phyloP scores from a whole-genome alignment of 202 grass and related monocot species.

The Setaria viridis region DNA sequence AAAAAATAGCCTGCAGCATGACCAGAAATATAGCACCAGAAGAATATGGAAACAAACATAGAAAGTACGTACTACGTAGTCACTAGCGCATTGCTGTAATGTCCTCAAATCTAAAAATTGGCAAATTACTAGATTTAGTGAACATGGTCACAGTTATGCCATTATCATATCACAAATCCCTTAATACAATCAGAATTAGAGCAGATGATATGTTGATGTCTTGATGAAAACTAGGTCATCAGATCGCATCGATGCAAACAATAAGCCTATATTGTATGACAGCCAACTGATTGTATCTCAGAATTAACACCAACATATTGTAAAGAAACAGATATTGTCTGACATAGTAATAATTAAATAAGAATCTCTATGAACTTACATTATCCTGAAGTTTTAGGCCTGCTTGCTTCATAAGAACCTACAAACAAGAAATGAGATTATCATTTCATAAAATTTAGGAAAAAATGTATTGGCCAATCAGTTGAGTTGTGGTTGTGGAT shows the following conservation, averaged over 20 bases:
- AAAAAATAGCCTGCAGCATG: constrained; percentile 71
- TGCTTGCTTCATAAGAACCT: constrained; percentile 94
- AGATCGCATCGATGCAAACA: constrained; percentile 19
- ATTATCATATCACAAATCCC: constrained; percentile 18
- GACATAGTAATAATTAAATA: constrained; percentile 30
- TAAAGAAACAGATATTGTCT: constrained; percentile 30
- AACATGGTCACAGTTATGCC: background rate
- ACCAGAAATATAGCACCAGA: constrained; percentile 44
- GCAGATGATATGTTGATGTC: too few relatives aligned
- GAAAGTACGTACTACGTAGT: background rate
- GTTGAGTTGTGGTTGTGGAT: background rate
- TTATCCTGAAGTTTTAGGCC: constrained; percentile 84
- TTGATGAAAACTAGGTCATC: constrained; percentile 4
- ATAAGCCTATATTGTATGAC: constrained; percentile 12
- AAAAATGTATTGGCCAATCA: background rate
- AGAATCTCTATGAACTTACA: constrained; percentile 61
- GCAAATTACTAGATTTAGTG: constrained; percentile 11
- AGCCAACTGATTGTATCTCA: constrained; percentile 12
- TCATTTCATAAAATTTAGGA: background rate
- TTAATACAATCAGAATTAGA: background rate
- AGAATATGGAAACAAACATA: constrained; percentile 30
- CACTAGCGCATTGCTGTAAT: constrained; percentile 17
- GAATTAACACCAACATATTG: constrained; percentile 22
- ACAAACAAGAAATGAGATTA: constrained; percentile 42
- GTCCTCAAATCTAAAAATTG: constrained; percentile 16